Percentiles rank a stretch among this genome's conserved stretches.
Conservation (phyloP, 106 monocot genomes). For the Dioscorea dumetorum region DNA sequence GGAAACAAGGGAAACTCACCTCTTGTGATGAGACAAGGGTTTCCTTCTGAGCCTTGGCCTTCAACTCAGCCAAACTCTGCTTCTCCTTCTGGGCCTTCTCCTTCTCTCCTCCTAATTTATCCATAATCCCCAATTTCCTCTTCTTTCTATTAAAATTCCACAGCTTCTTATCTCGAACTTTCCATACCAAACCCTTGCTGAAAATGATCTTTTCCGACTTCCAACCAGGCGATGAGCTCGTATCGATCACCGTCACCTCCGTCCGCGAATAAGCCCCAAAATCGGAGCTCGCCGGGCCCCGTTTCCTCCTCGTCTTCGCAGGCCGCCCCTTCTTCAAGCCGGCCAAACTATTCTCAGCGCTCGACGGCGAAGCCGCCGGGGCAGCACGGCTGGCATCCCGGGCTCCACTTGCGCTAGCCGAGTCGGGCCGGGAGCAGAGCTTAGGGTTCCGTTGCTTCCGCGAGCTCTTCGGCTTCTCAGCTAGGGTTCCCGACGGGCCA, state of each 20-base stretch:
- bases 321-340: conserved; percentile 15
- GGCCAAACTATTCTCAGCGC: conserved; percentile 26
- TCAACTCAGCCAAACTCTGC: conserved; percentile 7
- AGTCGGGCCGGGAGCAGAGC: conserved; percentile 6
- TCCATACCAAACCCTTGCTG: conserved; percentile 64
- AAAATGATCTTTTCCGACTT: conserved; percentile 56
- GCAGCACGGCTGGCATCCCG: background rate
- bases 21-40: conserved; percentile 8
- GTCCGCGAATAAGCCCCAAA: conserved; percentile 31
- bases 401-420: conserved; percentile 7
- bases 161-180: conserved; percentile 47
- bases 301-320: conserved; percentile 5
- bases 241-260: conserved; percentile 76
- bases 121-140: conserved; percentile 27
- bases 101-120: background rate
- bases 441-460: conserved; percentile 46
- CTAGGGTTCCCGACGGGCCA: background rate
- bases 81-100: conserved; percentile 1
- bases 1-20: conserved; percentile 5
- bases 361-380: conserved; percentile 11
- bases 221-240: conserved; percentile 51
- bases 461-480: background rate
- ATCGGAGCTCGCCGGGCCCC: conserved; percentile 17
- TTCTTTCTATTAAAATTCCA: conserved; percentile 50
- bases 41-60: conserved; percentile 9